phyloP scores from a whole-genome alignment of 2,329 filamentous ascomycete species.

The Massarina eburnea region DNA sequence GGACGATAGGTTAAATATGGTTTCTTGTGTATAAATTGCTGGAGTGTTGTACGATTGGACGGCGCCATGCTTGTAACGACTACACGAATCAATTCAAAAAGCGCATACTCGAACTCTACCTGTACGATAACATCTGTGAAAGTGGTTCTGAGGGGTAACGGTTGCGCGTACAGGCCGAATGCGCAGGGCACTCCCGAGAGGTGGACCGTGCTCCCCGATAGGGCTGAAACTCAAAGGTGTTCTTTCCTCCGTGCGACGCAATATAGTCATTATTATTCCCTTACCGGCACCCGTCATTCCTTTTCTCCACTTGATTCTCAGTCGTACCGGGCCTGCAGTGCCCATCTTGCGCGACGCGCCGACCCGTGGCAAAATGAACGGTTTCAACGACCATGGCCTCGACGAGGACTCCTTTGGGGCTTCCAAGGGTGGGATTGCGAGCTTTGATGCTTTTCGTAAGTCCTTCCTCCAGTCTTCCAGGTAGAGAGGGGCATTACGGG shows the following conservation, averaged over 20 bases:
- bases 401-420: slow-evolving; percentile 81
- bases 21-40: slow-evolving; percentile 1
- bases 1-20: background rate
- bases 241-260: slow-evolving; percentile 37
- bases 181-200: background rate
- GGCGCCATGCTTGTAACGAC: too few relatives aligned
- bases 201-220: slow-evolving; percentile 15
- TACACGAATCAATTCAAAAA: too few relatives aligned
- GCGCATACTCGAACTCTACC: too few relatives aligned
- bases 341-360: slow-evolving; percentile 22
- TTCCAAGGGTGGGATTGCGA: slow-evolving; percentile 65
- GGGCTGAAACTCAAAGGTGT: slow-evolving; percentile 39
- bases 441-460: slow-evolving; percentile 97
- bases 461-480: slow-evolving; percentile 20
- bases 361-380: slow-evolving; percentile 65
- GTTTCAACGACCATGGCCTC: slow-evolving; percentile 66
- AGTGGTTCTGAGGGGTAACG: too few relatives aligned
- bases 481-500: background rate
- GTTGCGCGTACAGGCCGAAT: too few relatives aligned
- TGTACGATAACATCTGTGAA: too few relatives aligned
- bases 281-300: slow-evolving; percentile 12
- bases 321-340: slow-evolving; percentile 30
- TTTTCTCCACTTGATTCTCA: slow-evolving; percentile 8
- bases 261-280: slow-evolving; percentile 18
- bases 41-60: background rate